phyloP scores from a whole-genome alignment of 2,329 filamentous ascomycete genomes.

The Dactylonectria estremocensis region DNA sequence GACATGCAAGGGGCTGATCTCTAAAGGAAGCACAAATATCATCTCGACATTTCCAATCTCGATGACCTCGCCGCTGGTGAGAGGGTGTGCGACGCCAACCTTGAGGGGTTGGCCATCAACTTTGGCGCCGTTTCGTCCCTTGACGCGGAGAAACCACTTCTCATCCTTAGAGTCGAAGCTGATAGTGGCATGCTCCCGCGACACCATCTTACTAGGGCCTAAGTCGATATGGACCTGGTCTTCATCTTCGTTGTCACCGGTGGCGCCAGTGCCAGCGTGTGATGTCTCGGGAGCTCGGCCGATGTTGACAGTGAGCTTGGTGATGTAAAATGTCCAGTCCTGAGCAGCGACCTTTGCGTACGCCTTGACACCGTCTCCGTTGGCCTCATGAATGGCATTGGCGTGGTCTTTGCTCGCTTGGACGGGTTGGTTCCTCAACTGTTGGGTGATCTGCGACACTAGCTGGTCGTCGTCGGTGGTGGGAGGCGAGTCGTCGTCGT shows the following conservation, averaged over 20 bases:
- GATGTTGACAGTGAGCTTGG: conserved; percentile 81
- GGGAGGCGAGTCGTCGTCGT: conserved; percentile 56
- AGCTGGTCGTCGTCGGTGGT: conserved; percentile 68
- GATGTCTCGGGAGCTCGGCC: conserved; percentile 75
- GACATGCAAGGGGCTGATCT: conserved; percentile 76
- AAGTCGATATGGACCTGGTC: conserved; percentile 87
- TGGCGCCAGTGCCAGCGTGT: conserved; percentile 56
- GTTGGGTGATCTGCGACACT: conserved; percentile 70
- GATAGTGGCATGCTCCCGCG: conserved; percentile 82
- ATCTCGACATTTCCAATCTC: conserved; percentile 96
- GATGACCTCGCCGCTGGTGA: conserved; percentile 91
- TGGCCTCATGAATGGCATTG: conserved; percentile 75
- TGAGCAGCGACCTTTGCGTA: conserved; percentile 87
- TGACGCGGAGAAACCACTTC: conserved; percentile 88
- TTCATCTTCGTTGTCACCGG: conserved; percentile 62
- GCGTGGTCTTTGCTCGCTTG: conserved; percentile 75
- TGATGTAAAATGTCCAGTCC: conserved; percentile 89
- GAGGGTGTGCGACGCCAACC: conserved; percentile 73
- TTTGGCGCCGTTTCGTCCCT: conserved; percentile 92
- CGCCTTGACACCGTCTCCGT: conserved; percentile 76
- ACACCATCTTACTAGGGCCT: conserved; percentile 86
- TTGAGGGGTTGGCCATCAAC: conserved; percentile 83
- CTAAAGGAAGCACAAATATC: conserved; percentile 96
- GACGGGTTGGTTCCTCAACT: conserved; percentile 64
- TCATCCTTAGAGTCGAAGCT: conserved; percentile 78